phyloP scores from a whole-genome alignment of 2,329 filamentous ascomycete species.

The Aspergillus ochraceus region DNA sequence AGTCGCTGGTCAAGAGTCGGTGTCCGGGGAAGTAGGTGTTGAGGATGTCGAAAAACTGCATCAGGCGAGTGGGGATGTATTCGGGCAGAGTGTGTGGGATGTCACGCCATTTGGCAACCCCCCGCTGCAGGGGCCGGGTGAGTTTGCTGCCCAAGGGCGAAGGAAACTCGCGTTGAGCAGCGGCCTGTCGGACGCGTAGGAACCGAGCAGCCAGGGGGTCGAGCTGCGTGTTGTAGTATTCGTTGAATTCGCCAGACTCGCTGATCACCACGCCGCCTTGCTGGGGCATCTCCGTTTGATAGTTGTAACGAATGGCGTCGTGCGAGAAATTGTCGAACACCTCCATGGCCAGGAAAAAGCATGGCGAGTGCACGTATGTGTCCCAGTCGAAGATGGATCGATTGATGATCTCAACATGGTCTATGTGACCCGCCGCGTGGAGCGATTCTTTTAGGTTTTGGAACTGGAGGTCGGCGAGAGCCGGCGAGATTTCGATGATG shows the following conservation, averaged over 20 bases:
- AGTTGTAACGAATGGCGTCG: constrained; percentile 89
- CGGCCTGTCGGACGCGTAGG: constrained; percentile 78
- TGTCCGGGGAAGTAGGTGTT: constrained; percentile 87
- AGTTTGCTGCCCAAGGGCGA: constrained; percentile 49
- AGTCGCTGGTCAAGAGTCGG: constrained; percentile 85
- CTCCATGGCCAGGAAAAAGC: constrained; percentile 97
- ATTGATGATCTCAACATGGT: constrained; percentile 93
- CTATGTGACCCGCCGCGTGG: constrained; percentile 70
- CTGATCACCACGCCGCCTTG: constrained; percentile 91
- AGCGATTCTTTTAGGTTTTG: constrained; percentile 67
- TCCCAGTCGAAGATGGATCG: constrained; percentile 93
- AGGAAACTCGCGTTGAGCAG: constrained; percentile 49
- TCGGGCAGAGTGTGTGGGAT: constrained; percentile 78
- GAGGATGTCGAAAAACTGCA: constrained; percentile 95
- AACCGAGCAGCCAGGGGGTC: constrained; percentile 83
- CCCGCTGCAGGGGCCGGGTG: constrained; percentile 62
- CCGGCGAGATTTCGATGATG: constrained; percentile 90
- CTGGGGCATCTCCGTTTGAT: constrained; percentile 73
- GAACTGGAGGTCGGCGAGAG: constrained; percentile 75
- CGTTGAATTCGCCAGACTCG: constrained; percentile 82
- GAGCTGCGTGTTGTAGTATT: constrained; percentile 80
- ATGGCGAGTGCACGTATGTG: constrained; percentile 81
- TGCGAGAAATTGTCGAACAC: constrained; percentile 99
- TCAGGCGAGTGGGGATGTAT: constrained; percentile 89
- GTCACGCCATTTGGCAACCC: constrained; percentile 65